Conservation (phyloP, 1,284 basidiomycete genomes). For the Fomitopsis schrenkii region DNA sequence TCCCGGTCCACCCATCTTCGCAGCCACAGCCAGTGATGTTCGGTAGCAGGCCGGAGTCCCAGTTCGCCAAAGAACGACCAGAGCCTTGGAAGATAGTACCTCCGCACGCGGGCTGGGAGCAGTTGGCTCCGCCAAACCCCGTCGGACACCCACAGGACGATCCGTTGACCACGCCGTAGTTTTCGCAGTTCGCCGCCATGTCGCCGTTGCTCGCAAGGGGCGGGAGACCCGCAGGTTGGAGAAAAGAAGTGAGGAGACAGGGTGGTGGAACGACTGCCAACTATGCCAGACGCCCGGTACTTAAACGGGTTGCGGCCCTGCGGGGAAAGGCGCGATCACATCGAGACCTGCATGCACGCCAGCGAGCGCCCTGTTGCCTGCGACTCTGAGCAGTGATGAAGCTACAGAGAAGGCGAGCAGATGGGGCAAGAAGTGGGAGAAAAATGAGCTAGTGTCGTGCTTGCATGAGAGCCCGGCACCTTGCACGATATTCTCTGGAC, state of each 20-base stretch:
- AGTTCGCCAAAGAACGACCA: conserved; percentile 42
- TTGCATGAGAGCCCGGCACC: background rate
- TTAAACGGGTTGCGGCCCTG: background rate
- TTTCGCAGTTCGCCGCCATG: conserved; percentile 44
- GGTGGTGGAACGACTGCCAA: background rate
- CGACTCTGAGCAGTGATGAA: background rate
- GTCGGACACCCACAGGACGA: conserved; percentile 69
- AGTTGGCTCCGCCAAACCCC: conserved; percentile 72
- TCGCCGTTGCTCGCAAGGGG: background rate
- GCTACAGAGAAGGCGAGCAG: background rate
- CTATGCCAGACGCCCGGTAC: background rate
- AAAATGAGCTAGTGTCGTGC: background rate
- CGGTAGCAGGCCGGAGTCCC: conserved; percentile 38
- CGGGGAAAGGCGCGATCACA: background rate
- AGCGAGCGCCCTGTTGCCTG: background rate
- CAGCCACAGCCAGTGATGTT: conserved; percentile 73
- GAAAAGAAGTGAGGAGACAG: background rate
- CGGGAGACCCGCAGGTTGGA: background rate
- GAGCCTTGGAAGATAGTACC: conserved; percentile 75
- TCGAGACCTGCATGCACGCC: background rate
- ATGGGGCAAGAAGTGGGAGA: background rate
- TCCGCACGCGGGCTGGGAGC: conserved; percentile 69
- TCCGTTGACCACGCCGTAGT: conserved; percentile 58
- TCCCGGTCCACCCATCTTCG: conserved; percentile 69
- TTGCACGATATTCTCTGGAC: background rate